phyloP scores from a whole-genome alignment of 192 early-diverging fungal genomes.

The Backusella westeae region DNA sequence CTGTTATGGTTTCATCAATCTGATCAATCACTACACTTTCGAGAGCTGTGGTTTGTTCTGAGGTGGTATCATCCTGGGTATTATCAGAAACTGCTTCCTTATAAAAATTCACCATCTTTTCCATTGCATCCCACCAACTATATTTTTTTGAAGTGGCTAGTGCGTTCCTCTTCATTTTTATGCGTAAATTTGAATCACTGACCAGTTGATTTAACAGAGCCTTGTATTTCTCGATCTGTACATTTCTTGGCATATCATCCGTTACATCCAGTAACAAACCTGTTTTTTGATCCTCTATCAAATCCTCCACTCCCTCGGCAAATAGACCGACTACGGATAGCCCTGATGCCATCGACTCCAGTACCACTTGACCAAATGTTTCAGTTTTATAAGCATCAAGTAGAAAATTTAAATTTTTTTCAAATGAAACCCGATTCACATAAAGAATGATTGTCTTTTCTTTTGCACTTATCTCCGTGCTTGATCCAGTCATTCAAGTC shows the following conservation, averaged over 20 bases:
- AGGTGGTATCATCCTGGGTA: not conserved
- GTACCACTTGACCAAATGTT: slow-evolving; percentile 40
- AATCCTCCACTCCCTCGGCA: slow-evolving; percentile 34
- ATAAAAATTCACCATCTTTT: slow-evolving; percentile 27
- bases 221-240: slow-evolving; percentile 21
- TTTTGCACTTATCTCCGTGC: not conserved
- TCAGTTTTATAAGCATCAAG: slow-evolving; percentile 34
- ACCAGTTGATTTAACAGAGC: not conserved
- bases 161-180: slow-evolving; percentile 17
- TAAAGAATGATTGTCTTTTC: slow-evolving; percentile 29
- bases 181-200: not conserved
- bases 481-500: slow-evolving; percentile 17
- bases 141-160: slow-evolving; percentile 1
- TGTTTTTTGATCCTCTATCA: slow-evolving; percentile 27
- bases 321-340: slow-evolving; percentile 29
- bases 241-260: not conserved
- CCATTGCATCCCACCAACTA: slow-evolving; percentile 30
- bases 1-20: not conserved
- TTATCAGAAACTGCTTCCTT: slow-evolving; percentile 15
- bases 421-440: slow-evolving; percentile 36
- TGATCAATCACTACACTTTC: not conserved
- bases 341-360: slow-evolving; percentile 36
- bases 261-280: slow-evolving; percentile 29
- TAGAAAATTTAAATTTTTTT: slow-evolving; percentile 33
- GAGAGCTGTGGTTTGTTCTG: not conserved